Percentiles rank a stretch among this genome's conserved stretches.
Conservation (phyloP, 192 early-diverging fungal species). For the Entomortierella beljakovae region DNA sequence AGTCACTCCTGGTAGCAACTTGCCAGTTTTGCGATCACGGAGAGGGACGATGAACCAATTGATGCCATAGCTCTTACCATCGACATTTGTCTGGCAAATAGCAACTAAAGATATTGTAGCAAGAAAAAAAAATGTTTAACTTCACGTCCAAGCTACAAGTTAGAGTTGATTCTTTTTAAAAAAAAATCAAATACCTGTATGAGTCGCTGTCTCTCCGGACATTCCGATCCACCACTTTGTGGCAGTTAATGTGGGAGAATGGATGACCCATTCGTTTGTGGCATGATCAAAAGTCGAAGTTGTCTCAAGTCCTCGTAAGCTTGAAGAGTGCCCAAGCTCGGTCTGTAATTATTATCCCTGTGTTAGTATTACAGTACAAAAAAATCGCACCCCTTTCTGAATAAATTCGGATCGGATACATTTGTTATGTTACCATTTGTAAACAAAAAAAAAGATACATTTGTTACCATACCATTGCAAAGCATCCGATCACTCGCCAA, state of each 20-base stretch:
- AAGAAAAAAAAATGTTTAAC: background rate
- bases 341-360: slow-evolving; percentile 51
- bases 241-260: slow-evolving; percentile 67
- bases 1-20: slow-evolving; percentile 62
- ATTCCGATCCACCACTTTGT: slow-evolving; percentile 81
- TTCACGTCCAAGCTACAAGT: background rate
- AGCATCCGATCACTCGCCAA: slow-evolving; percentile 70
- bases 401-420: too few species aligned
- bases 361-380: too few species aligned
- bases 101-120: slow-evolving; percentile 37
- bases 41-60: slow-evolving; percentile 77
- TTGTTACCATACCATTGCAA: slow-evolving; percentile 75
- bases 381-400: too few species aligned
- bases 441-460: too few species aligned
- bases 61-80: slow-evolving; percentile 67
- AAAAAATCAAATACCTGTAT: slow-evolving; percentile 52
- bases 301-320: slow-evolving; percentile 72
- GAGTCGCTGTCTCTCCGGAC: slow-evolving; percentile 73
- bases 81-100: slow-evolving; percentile 69
- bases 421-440: too few species aligned
- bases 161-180: background rate
- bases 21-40: slow-evolving; percentile 62
- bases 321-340: slow-evolving; percentile 71
- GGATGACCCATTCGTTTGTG: slow-evolving; percentile 69
- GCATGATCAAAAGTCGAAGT: slow-evolving; percentile 71